Evolutionary conservation across 306 rosid genomes (phyloP).

Genomic region (Glycine tomentella): DNA sequence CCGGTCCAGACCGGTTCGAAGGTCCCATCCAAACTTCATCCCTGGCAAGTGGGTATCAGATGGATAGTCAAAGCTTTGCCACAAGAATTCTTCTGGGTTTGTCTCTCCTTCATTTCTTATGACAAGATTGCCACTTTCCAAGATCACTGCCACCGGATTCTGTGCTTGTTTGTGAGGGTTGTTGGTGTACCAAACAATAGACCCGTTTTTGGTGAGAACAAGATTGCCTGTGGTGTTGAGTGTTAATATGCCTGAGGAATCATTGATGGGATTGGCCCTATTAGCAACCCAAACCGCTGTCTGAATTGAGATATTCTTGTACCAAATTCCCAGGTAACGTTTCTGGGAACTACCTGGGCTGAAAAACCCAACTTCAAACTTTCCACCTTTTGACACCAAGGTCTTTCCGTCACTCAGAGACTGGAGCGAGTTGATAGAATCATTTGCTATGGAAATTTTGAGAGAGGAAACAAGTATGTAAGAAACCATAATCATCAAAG

Average conservation of each 20-base stretch:
- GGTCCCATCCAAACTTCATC: no score
- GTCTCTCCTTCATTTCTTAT: constrained; percentile 41
- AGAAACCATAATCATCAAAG: no score
- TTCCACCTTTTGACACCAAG: no score
- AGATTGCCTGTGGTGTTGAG: constrained; percentile 26
- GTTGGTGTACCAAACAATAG: constrained; percentile 30
- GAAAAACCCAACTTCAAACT: no score
- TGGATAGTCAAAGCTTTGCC: constrained; percentile 52
- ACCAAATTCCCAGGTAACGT: no score
- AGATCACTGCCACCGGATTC: constrained; percentile 30
- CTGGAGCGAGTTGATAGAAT: no score
- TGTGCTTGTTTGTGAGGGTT: constrained; percentile 4
- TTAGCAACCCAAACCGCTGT: constrained; percentile 44
- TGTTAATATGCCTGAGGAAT: background rate
- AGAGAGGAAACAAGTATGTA: no score
- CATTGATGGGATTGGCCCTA: constrained; percentile 25
- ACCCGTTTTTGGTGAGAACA: constrained; percentile 18
- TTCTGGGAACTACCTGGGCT: no score
- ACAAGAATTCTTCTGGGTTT: constrained; percentile 28
- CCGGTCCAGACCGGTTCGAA: no score
- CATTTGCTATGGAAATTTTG: no score
- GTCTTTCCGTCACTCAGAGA: no score
- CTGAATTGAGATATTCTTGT: no score
- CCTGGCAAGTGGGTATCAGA: constrained; percentile 1
- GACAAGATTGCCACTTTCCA: constrained; percentile 50